Evolutionary conservation across 192 early-diverging fungal genomes (phyloP), one percentile per base, ranked within the genome.

Genomic region (Podila minutissima): DNA sequence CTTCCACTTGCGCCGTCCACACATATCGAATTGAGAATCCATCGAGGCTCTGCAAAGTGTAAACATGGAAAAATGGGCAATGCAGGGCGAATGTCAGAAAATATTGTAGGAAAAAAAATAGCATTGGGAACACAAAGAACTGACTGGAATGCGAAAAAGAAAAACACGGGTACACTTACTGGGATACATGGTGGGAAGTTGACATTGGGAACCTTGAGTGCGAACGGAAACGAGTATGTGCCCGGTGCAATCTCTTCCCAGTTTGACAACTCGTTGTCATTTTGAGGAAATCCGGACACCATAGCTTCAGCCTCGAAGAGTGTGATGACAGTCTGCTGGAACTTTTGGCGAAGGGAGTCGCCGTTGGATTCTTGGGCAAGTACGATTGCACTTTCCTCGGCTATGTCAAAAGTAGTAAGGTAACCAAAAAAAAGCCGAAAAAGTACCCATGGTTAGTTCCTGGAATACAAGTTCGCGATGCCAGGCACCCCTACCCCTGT

Each of bases 161-260:
- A 37, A 9, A 35, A 35, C 33, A 37, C 0, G 35, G 41, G 13
- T 46, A 35, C 51, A 73, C 71, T 73, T 81, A 81, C 77, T 17
- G 77, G 77, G 32, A 81, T 81, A 59, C 77, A 81, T 11, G 77
- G 77, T 1, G 77, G 77, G 17, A 81, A 81, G 28, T 81, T 81
- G 24, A 81, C 71, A 35, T 81, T 81, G 24, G 77, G 77, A 5
- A 81, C 77, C 51, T 81, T 81, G 61, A 81, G 77, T 2, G 77
- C 77, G 55, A 81, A 81, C 9, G 77, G 77, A 46, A 55, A 81
- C 3, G 62, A 46, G 53, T 81, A 62, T 1, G 63, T 37, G 22
- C 77, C 77, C 4, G 71, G 51, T 0, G 70, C 41, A 49, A 81
- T 81, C 37, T 81, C 77, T 24, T 69, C 24, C 77, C 77, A 81